Base-by-base conservation (phyloP, 306 rosid species). In the Cicer arietinum region DNA sequence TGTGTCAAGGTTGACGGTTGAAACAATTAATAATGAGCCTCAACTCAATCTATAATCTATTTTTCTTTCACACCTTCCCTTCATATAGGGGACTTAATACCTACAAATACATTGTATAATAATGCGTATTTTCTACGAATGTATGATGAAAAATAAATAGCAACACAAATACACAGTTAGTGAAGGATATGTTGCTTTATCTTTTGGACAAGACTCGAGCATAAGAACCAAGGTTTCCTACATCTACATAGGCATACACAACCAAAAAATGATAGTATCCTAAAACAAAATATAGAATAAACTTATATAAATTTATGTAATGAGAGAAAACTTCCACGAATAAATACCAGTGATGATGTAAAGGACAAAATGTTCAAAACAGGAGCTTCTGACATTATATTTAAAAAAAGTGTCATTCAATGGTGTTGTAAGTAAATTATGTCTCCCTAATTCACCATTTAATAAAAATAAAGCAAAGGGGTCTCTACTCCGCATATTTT, bases 1-100 rank as follows among this genome's bases (percentile, higher is more conserved):
- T 1, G 18, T 3, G 20, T 48, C 65, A 4, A 30, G 69, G 73
- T 70, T 65, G 10, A 46, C 18, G 56, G 46, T 37, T 44, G 51
- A 65, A 81, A 56, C 43, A 69, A 18, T 30, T 18, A 69, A 69
- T n/a, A 69, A 69, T 8, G 46, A 22, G 51, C 61, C 77, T 47
- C 77, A 22, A 16, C 14, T 25, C 25, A 48, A 17, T 30, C 47
- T n/a, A 56, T 12, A 68, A 35, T 57, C 22, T 8, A 68, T 7
- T 74, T 42, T 61, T 69, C 35, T 61, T 61, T 18, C 37, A 75
- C 25, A 46, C 9, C 54, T 25, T 62, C 61, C 73, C 40, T 35
- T 63, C 68, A 46, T 39, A 54, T 37, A 5, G 10, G 80, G 22
- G 45, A 6, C 63, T 59, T 61, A 46, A 17, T 41, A 59, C 59